Evolutionary conservation across 768 basidiomycete species (phyloP).

Genomic region (Pholiota microspora): DNA sequence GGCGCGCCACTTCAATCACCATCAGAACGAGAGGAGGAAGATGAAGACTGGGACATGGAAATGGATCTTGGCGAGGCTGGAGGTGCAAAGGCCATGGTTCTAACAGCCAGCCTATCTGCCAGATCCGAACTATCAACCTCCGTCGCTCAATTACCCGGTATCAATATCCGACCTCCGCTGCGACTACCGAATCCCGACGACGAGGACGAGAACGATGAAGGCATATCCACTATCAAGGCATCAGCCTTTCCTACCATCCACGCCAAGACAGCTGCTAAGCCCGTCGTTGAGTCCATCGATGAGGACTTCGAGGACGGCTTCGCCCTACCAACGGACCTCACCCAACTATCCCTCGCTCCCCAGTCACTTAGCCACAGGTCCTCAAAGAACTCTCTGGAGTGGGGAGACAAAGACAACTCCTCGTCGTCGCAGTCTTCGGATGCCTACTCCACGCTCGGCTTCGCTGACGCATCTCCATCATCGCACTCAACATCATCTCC

Average conservation of each 20-base stretch:
- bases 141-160: conserved; percentile 26
- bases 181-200: conserved; percentile 47
- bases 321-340: conserved; percentile 76
- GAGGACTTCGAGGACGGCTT: conserved; percentile 88
- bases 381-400: conserved; percentile 83
- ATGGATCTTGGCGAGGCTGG: conserved; percentile 65
- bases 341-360: conserved; percentile 79
- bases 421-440: conserved; percentile 87
- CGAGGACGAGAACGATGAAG: conserved; percentile 78
- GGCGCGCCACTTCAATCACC: conserved; percentile 63
- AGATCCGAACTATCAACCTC: conserved; percentile 34
- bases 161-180: conserved; percentile 69
- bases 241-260: conserved; percentile 37
- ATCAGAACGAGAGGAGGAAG: conserved; percentile 63
- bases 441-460: conserved; percentile 76
- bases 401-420: conserved; percentile 82
- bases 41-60: conserved; percentile 81
- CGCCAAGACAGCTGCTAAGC: conserved; percentile 35
- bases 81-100: conserved; percentile 43
- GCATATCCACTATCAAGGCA: conserved; percentile 82
- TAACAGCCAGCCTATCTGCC: conserved; percentile 34
- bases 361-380: conserved; percentile 71
- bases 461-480: conserved; percentile 68
- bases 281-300: conserved; percentile 41
- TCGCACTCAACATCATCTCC: conserved; percentile 70